A percentile compares a stretch with the other conserved stretches of the same genome.
These are phyloP conservation scores for Chaetothyriales sp. DNA, from an alignment of 2,329 filamentous ascomycete species.

Conservation along the genomic window DNA sequence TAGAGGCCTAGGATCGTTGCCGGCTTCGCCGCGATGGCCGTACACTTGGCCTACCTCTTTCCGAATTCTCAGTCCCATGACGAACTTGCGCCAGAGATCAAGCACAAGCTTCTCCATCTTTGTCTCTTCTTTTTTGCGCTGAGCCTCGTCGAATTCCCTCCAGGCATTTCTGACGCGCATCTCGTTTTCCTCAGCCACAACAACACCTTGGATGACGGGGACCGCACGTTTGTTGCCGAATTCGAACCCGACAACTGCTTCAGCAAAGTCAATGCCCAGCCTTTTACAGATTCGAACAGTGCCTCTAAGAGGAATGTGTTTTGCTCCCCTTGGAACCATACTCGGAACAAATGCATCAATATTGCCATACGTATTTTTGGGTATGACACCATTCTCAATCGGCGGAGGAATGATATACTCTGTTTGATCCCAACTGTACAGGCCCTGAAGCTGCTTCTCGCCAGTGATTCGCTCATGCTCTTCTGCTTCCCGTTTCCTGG, in stretches of 20 bases:
- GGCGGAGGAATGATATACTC: conserved; percentile 90
- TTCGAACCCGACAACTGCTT: conserved; percentile 91
- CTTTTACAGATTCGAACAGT: conserved; percentile 69
- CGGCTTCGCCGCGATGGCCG: conserved; percentile 36
- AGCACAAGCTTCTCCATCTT: conserved; percentile 65
- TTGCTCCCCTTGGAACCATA: conserved; percentile 77
- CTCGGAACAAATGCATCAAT: conserved; percentile 90
- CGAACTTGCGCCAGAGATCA: conserved; percentile 69
- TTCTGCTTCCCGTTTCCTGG: conserved; percentile 75
- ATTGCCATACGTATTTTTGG: conserved; percentile 89
- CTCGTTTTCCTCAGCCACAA: conserved; percentile 70
- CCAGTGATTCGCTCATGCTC: conserved; percentile 69
- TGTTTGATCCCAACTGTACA: conserved; percentile 75
- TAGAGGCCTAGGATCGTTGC: conserved; percentile 1
- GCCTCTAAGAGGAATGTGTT: conserved; percentile 68
- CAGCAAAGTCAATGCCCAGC: conserved; percentile 74
- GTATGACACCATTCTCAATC: conserved; percentile 71
- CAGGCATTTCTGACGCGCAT: conserved; percentile 64
- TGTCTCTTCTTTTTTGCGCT: conserved; percentile 63
- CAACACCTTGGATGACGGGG: conserved; percentile 78
- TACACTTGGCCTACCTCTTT: conserved; percentile 66
- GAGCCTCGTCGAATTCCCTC: conserved; percentile 61
- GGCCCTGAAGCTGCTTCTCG: conserved; percentile 69
- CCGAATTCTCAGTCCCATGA: conserved; percentile 72
- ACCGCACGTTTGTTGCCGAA: conserved; percentile 92